A percentile compares a stretch with the other conserved stretches of the same genome.
These are phyloP conservation scores for Acer saccharum DNA, from an alignment of 345 rosid genomes.

Conservation along the genomic window DNA sequence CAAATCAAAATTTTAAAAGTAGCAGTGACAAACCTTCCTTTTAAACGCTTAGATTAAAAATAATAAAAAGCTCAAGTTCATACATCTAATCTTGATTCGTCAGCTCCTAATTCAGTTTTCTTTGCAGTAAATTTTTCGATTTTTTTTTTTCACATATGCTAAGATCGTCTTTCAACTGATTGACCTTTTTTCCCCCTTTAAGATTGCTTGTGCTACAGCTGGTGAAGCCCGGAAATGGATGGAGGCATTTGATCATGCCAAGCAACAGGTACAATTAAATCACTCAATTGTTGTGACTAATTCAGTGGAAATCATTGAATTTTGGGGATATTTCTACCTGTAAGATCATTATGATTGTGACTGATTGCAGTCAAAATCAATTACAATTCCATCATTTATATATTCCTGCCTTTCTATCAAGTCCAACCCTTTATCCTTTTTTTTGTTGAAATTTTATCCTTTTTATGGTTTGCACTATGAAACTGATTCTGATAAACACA, in stretches of 20 bases:
- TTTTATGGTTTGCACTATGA: neutral
- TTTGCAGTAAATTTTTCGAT: neutral
- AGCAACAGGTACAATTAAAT: slow-evolving; percentile 76
- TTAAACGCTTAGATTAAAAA: neutral
- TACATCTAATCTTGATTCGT: neutral
- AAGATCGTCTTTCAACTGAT: slow-evolving; percentile 4
- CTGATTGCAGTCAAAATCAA: neutral
- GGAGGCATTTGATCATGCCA: slow-evolving; percentile 95
- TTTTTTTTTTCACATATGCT: neutral
- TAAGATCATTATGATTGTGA: slow-evolving; percentile 6
- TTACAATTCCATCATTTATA: neutral
- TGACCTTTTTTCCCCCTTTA: slow-evolving; percentile 29
- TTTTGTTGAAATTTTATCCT: neutral
- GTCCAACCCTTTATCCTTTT: neutral
- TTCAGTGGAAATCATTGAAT: neutral
- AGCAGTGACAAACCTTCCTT: neutral
- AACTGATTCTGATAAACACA: neutral
- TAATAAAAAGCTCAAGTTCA: neutral
- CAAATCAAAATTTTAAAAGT: neutral
- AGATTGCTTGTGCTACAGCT: slow-evolving; percentile 94
- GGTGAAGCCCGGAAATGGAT: slow-evolving; percentile 90
- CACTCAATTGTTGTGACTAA: slow-evolving; percentile 16
- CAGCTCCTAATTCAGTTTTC: neutral
- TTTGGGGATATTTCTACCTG: neutral
- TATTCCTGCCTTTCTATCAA: neutral